Evolutionary conservation across 768 basidiomycete species (phyloP).

Genomic region (Phanerodontia chrysosporium): DNA sequence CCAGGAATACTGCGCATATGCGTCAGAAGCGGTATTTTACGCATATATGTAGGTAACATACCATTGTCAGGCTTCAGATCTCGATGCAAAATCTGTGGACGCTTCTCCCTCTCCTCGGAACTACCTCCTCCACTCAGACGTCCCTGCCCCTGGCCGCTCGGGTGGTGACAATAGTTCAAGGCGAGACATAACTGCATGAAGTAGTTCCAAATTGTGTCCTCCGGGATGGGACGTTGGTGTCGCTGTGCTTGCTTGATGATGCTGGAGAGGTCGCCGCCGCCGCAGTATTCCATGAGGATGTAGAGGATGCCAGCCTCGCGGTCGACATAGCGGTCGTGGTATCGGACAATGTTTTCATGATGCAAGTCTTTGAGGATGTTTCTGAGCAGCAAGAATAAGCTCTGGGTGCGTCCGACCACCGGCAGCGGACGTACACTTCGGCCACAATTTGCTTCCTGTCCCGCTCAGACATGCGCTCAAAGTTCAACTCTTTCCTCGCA

Average conservation of each 20-base stretch:
- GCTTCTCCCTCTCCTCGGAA: constrained; percentile 41
- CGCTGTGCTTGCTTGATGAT: constrained; percentile 79
- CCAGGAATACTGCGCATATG: constrained; percentile 72
- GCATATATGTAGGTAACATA: constrained; percentile 29
- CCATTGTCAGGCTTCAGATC: constrained; percentile 99
- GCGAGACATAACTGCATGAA: constrained; percentile 92
- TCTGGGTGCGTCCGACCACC: not conserved
- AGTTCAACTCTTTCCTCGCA: constrained; percentile 94
- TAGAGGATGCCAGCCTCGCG: constrained; percentile 87
- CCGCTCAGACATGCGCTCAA: constrained; percentile 93
- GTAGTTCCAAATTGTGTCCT: constrained; percentile 94
- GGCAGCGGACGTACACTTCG: constrained; percentile 83
- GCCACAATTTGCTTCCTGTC: constrained; percentile 96
- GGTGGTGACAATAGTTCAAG: constrained; percentile 90
- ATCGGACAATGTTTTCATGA: constrained; percentile 95
- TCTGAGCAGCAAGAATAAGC: constrained; percentile 35
- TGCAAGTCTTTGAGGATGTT: constrained; percentile 95
- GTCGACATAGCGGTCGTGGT: constrained; percentile 90
- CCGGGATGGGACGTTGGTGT: constrained; percentile 69
- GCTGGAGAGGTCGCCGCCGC: constrained; percentile 88
- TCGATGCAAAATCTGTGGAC: constrained; percentile 83
- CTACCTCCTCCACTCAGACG: constrained; percentile 37
- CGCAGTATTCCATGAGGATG: constrained; percentile 99
- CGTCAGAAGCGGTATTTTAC: not conserved
- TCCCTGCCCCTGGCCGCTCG: constrained; percentile 33